Evolutionary conservation across 1,284 basidiomycete genomes (phyloP).

Genomic region (Melampsora americana): DNA sequence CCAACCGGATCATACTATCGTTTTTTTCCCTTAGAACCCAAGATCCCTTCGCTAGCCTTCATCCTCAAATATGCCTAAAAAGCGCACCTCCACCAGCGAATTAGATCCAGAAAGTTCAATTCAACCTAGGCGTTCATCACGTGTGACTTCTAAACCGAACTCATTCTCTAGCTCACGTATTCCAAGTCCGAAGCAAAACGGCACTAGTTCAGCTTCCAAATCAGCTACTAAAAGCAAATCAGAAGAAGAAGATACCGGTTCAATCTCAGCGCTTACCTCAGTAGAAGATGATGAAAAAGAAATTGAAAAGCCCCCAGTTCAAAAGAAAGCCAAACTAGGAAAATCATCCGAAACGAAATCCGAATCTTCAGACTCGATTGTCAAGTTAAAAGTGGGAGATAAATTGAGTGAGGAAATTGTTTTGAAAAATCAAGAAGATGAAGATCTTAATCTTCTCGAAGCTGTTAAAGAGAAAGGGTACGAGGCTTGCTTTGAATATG

Average conservation of each 20-base stretch:
- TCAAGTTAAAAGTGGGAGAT: slow-evolving; percentile 41
- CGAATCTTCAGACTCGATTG: not conserved
- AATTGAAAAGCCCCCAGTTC: not conserved
- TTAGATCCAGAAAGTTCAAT: not conserved
- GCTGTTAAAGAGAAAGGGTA: slow-evolving; percentile 42
- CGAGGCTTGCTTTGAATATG: not conserved
- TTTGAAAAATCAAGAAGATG: slow-evolving; percentile 45
- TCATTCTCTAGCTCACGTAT: not conserved
- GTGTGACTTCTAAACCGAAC: not conserved
- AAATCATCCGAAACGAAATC: not conserved
- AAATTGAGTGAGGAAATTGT: slow-evolving; percentile 34
- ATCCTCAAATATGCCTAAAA: not conserved
- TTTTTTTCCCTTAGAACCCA: too few relatives aligned
- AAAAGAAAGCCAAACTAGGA: not conserved
- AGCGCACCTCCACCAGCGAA: not conserved
- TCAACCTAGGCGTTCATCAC: not conserved
- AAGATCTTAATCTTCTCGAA: slow-evolving; percentile 42
- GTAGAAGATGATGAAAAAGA: not conserved
- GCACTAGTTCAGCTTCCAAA: not conserved
- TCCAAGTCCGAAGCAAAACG: not conserved
- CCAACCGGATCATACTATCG: too few relatives aligned
- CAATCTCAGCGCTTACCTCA: not conserved
- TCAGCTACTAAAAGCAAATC: too few relatives aligned
- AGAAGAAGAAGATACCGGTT: not conserved
- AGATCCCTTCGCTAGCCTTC: not conserved